These are phyloP conservation scores for Nakaseomyces delphensis DNA, from an alignment of 1,139 yeast species.

Conservation along the genomic window DNA sequence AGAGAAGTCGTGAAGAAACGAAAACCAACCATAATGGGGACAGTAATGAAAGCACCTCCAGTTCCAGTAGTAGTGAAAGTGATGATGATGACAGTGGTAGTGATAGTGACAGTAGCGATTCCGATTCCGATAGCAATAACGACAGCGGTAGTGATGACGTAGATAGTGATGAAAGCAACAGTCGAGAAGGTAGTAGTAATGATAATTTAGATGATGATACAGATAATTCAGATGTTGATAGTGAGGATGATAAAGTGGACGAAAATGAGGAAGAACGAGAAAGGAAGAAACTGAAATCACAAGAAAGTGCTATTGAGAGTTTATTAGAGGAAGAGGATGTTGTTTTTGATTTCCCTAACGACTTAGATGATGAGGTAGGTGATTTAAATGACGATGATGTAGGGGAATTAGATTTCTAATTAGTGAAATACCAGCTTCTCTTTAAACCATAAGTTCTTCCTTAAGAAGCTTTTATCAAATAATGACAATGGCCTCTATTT, in stretches of 20 bases:
- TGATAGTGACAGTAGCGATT: conserved; percentile 7
- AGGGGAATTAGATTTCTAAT: conserved; percentile 1
- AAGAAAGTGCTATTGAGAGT: conserved; percentile 5
- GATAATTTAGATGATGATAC: conserved; percentile 10
- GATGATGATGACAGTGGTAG: conserved; percentile 10
- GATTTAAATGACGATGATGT: conserved; percentile 5
- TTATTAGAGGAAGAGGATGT: conserved; percentile 2
- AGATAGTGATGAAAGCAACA: conserved; percentile 8
- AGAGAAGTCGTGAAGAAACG: conserved; percentile 14
- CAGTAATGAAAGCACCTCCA: conserved; percentile 12
- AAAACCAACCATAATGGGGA: conserved; percentile 14
- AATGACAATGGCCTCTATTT: too few relatives aligned
- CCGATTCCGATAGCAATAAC: conserved; percentile 5
- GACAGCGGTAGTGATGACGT: conserved; percentile 7
- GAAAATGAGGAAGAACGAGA: conserved; percentile 10
- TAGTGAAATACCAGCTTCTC: background rate
- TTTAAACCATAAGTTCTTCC: too few relatives aligned
- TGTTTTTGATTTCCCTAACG: conserved; percentile 2
- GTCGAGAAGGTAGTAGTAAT: conserved; percentile 9
- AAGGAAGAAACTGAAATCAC: conserved; percentile 2
- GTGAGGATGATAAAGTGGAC: conserved; percentile 9
- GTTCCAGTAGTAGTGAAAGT: conserved; percentile 9
- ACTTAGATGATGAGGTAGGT: conserved; percentile 4
- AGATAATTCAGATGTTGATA: conserved; percentile 3
- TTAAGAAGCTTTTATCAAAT: too few relatives aligned